Evolutionary conservation across 305 asterid species (phyloP).

Genomic region (Fraxinus baroniana): DNA sequence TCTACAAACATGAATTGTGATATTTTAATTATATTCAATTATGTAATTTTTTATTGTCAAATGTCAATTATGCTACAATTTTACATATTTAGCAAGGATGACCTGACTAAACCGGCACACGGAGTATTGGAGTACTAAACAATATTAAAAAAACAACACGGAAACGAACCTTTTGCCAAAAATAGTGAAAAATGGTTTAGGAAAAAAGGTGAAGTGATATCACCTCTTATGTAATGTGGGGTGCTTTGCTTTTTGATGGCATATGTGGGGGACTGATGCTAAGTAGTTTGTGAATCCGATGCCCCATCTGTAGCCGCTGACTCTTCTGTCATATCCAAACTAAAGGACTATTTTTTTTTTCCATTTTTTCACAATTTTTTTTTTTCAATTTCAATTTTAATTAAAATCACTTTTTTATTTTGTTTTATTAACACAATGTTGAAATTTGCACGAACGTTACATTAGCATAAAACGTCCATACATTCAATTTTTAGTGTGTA

Average conservation of each 20-base stretch:
- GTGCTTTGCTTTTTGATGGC: background rate
- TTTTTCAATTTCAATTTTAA: background rate
- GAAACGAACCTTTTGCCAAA: background rate
- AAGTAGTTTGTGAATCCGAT: conserved; percentile 29
- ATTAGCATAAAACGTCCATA: no score
- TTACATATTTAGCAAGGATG: background rate
- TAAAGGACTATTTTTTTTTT: background rate
- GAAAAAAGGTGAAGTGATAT: background rate
- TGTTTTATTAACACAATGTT: no score
- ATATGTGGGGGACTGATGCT: conserved; percentile 30
- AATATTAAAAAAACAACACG: background rate
- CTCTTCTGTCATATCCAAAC: background rate
- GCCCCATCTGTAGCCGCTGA: conserved; percentile 2
- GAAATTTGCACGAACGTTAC: no score
- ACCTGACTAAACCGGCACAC: no score
- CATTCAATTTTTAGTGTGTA: no score
- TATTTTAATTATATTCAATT: background rate
- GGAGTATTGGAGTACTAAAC: background rate
- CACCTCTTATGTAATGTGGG: background rate
- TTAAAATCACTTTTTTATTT: no score
- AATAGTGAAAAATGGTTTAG: background rate
- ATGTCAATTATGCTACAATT: background rate
- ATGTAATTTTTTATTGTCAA: no score
- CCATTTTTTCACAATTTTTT: background rate
- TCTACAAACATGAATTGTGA: background rate